phyloP scores from a whole-genome alignment of 306 rosid species.

The Corylus americana region DNA sequence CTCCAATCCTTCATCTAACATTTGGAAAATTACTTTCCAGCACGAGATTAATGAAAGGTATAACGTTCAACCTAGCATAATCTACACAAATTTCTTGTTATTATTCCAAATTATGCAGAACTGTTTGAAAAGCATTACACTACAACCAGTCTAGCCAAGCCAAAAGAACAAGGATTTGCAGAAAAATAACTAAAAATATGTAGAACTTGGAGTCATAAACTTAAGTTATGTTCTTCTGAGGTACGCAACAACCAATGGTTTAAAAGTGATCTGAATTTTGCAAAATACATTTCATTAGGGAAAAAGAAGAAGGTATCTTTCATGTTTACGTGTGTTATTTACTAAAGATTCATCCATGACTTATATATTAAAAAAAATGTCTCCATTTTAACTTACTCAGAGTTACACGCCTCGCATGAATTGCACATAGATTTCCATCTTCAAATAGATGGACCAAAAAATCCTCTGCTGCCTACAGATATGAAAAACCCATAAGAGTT shows the following conservation, averaged over 20 bases:
- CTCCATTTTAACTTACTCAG: conserved; percentile 67
- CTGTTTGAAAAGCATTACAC: background rate
- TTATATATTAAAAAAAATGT: background rate
- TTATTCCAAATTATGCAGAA: too few relatives aligned
- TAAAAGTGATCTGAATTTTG: background rate
- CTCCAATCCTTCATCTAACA: background rate
- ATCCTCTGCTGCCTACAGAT: conserved; percentile 82
- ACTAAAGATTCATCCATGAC: background rate
- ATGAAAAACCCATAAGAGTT: background rate
- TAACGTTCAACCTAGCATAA: background rate
- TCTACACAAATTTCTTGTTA: background rate
- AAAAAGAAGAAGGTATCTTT: background rate
- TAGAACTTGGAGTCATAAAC: too few relatives aligned
- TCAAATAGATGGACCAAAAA: conserved; percentile 68
- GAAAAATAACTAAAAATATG: background rate
- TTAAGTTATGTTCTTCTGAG: too few relatives aligned
- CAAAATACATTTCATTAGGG: background rate
- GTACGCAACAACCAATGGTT: too few relatives aligned
- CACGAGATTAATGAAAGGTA: background rate
- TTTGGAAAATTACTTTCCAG: background rate
- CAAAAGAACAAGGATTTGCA: background rate
- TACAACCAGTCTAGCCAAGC: background rate
- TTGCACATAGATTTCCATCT: conserved; percentile 81
- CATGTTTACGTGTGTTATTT: background rate
- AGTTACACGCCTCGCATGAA: conserved; percentile 89